These are phyloP conservation scores for Globisporangium recalcitrans DNA, from an alignment of 352 stramenopile species.

Conservation along the genomic window DNA sequence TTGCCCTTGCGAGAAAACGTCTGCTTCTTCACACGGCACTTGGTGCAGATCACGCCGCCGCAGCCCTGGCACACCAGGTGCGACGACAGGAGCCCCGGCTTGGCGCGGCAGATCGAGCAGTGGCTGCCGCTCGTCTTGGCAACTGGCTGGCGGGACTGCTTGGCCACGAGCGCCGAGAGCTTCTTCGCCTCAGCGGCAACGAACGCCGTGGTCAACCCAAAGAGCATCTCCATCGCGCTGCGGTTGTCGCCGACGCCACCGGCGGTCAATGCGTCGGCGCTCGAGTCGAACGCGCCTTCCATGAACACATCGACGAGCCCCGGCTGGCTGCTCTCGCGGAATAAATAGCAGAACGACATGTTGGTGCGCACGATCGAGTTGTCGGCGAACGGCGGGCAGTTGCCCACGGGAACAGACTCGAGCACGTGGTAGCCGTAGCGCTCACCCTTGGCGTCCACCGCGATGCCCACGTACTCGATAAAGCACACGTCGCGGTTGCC, in stretches of 20 bases:
- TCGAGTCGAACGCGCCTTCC: slow-evolving; percentile 66
- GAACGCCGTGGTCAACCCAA: slow-evolving; percentile 39
- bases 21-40: slow-evolving; percentile 62
- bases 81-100: slow-evolving; percentile 46
- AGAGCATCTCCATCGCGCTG: slow-evolving; percentile 64
- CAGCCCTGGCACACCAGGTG: slow-evolving; percentile 59
- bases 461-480: slow-evolving; percentile 59
- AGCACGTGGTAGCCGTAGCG: slow-evolving; percentile 63
- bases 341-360: slow-evolving; percentile 71
- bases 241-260: slow-evolving; percentile 64
- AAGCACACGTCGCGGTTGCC: slow-evolving; percentile 72
- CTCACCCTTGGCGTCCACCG: slow-evolving; percentile 42
- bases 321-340: slow-evolving; percentile 39
- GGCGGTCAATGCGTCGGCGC: slow-evolving; percentile 47
- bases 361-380: slow-evolving; percentile 72
- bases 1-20: slow-evolving; percentile 51
- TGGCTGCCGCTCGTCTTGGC: slow-evolving; percentile 32
- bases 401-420: slow-evolving; percentile 53
- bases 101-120: slow-evolving; percentile 63
- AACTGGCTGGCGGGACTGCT: slow-evolving; percentile 31
- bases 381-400: slow-evolving; percentile 62
- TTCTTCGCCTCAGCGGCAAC: slow-evolving; percentile 62
- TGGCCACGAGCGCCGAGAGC: slow-evolving; percentile 49
- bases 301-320: slow-evolving; percentile 69
- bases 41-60: slow-evolving; percentile 65